These are phyloP conservation scores for Daedaleopsis nitida DNA, from an alignment of 768 basidiomycete species.

Conservation along the genomic window DNA sequence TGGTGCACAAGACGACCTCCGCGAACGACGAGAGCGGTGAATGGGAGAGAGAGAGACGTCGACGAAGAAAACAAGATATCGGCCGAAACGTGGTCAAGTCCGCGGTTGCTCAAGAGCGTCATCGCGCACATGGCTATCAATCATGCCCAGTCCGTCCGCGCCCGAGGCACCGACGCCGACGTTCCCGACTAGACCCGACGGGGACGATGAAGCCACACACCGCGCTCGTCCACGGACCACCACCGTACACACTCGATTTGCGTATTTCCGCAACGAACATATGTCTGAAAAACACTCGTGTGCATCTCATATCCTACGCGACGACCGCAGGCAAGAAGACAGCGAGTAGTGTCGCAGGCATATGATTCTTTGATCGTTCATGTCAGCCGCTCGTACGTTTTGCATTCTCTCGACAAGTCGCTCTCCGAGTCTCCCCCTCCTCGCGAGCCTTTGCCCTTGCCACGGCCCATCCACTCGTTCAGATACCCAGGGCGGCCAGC, in stretches of 20 bases:
- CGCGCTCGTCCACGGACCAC: background rate
- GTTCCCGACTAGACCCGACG: background rate
- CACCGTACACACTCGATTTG: no score
- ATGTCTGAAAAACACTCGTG: background rate
- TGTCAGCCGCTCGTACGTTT: background rate
- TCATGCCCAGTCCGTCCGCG: constrained; percentile 10
- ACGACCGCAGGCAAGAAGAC: background rate
- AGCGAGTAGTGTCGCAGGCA: background rate
- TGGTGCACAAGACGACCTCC: constrained; percentile 33
- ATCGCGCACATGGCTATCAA: constrained; percentile 19
- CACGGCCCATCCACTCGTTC: constrained; percentile 15
- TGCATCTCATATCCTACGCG: background rate
- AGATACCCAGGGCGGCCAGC: background rate
- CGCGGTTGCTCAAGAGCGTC: constrained; percentile 16
- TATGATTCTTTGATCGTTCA: background rate
- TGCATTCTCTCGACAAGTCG: no score
- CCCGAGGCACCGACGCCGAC: constrained; percentile 10
- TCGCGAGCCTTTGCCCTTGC: constrained; percentile 2
- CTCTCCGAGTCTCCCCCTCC: background rate
- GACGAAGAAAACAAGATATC: constrained; percentile 25
- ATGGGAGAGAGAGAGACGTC: constrained; percentile 21
- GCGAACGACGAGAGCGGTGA: background rate
- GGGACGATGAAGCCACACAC: background rate
- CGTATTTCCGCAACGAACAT: background rate
- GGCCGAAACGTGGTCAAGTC: constrained; percentile 23